These are phyloP conservation scores for Spatholobus suberectus DNA, from an alignment of 306 rosid species.

Conservation along the genomic window DNA sequence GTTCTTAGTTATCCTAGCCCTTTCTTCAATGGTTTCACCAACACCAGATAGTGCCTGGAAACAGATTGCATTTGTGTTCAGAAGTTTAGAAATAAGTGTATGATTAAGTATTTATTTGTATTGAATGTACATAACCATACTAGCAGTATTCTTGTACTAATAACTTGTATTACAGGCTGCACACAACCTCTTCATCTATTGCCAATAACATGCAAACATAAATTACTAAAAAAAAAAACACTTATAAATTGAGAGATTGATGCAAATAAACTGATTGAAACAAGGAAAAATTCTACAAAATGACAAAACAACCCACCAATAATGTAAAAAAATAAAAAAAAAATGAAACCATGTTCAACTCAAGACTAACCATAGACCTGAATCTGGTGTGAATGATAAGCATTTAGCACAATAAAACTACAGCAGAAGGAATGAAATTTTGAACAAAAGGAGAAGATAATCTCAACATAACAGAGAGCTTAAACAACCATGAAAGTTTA, in stretches of 20 bases:
- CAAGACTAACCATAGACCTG: not conserved
- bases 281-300: not conserved
- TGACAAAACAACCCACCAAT: not conserved
- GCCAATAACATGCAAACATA: not conserved
- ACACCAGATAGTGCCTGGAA: constrained; percentile 93
- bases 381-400: not conserved
- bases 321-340: not conserved
- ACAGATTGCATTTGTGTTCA: constrained; percentile 6
- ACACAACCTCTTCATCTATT: not conserved
- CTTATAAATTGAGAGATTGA: not conserved
- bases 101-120: not conserved
- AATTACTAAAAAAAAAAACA: not conserved
- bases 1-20: constrained; percentile 63
- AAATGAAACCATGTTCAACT: constrained; percentile 5
- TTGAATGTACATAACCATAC: not conserved
- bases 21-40: constrained; percentile 66
- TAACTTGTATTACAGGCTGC: not conserved
- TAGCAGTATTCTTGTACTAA: not conserved
- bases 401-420: not conserved
- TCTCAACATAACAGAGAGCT: not conserved
- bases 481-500: not conserved
- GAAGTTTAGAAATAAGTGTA: constrained; percentile 7
- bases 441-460: not conserved
- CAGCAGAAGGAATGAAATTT: not conserved
- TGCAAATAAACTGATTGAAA: not conserved